A percentile compares a stretch with the other conserved stretches of the same genome.
phyloP scores from a whole-genome alignment of 176 grass and related monocot genomes.

The Oryza nivara region DNA sequence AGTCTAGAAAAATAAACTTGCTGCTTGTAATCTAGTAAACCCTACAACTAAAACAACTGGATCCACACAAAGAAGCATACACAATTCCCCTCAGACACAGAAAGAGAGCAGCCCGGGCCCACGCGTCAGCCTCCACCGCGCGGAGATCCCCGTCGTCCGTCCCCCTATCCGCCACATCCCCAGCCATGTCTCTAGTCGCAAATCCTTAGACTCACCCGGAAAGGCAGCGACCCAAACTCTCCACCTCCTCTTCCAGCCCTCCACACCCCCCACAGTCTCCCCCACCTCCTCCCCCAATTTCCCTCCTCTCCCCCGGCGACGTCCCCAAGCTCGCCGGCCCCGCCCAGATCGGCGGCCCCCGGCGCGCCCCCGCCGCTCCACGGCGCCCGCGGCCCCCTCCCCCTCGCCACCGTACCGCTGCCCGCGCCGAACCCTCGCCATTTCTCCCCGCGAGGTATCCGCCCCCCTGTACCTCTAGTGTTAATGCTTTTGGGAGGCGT shows the following conservation, averaged over 20 bases:
- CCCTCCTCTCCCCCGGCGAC: slow-evolving; percentile 54
- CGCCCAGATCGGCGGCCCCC: slow-evolving; percentile 42
- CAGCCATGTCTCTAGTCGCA: neutral
- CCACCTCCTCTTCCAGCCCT: slow-evolving; percentile 11
- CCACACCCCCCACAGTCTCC: neutral
- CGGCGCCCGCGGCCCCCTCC: neutral
- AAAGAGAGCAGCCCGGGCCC: neutral
- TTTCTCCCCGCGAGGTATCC: slow-evolving; percentile 53
- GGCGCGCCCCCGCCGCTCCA: neutral
- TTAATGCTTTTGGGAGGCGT: slow-evolving; percentile 53
- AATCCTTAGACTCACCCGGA: slow-evolving; percentile 51
- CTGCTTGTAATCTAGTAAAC: too few relatives aligned
- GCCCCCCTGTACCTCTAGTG: slow-evolving; percentile 54
- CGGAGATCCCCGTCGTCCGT: neutral
- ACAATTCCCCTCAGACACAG: neutral
- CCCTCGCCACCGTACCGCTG: slow-evolving; percentile 10
- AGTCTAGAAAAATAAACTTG: too few relatives aligned
- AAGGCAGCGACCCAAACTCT: neutral
- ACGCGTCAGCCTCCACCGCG: slow-evolving; percentile 22
- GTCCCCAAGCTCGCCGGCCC: slow-evolving; percentile 40
- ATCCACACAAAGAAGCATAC: too few relatives aligned
- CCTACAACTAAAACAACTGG: too few relatives aligned
- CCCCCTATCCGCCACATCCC: slow-evolving; percentile 31
- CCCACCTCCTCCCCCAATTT: slow-evolving; percentile 30
- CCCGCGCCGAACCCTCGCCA: slow-evolving; percentile 44